These are phyloP conservation scores for Cyberlindnera japonica DNA, from an alignment of 805 yeast species.

Conservation along the genomic window DNA sequence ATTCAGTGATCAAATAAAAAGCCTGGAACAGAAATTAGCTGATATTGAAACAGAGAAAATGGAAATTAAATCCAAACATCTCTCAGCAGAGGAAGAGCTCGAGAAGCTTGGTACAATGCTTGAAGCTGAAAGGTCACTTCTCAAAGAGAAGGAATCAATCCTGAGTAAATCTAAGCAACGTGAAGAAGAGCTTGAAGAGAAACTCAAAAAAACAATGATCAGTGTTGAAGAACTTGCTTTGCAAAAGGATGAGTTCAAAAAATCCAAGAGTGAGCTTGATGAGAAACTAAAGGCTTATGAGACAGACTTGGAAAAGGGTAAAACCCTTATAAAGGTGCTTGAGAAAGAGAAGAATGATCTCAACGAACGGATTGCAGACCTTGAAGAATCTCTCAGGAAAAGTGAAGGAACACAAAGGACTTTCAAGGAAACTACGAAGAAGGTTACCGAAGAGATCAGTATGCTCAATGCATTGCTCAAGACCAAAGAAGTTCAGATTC, in stretches of 20 bases:
- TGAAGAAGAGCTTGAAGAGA: conserved; percentile 32
- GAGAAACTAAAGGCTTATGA: conserved; percentile 23
- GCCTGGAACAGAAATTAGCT: conserved; percentile 44
- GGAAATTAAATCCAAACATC: conserved; percentile 27
- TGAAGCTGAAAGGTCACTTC: conserved; percentile 37
- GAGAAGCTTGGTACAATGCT: conserved; percentile 31
- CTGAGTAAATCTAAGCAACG: conserved; percentile 41
- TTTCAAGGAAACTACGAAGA: conserved; percentile 14
- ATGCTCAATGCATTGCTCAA: conserved; percentile 28
- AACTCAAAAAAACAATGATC: conserved; percentile 24
- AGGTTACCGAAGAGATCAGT: conserved; percentile 29
- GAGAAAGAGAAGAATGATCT: conserved; percentile 24
- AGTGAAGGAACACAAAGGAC: conserved; percentile 14
- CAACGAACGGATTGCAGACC: conserved; percentile 18
- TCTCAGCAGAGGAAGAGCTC: conserved; percentile 29
- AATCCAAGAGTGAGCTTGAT: conserved; percentile 29
- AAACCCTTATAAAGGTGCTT: conserved; percentile 19
- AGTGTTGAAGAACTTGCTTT: conserved; percentile 24
- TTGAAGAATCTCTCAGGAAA: conserved; percentile 18
- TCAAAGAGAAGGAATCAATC: conserved; percentile 45
- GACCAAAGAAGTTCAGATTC: conserved; percentile 34
- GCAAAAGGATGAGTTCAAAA: conserved; percentile 26
- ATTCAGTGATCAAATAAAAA: conserved; percentile 52
- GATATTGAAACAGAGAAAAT: conserved; percentile 32
- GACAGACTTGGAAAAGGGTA: conserved; percentile 27